phyloP scores from a whole-genome alignment of 2,329 filamentous ascomycete species.

The Kalmusia sp. region DNA sequence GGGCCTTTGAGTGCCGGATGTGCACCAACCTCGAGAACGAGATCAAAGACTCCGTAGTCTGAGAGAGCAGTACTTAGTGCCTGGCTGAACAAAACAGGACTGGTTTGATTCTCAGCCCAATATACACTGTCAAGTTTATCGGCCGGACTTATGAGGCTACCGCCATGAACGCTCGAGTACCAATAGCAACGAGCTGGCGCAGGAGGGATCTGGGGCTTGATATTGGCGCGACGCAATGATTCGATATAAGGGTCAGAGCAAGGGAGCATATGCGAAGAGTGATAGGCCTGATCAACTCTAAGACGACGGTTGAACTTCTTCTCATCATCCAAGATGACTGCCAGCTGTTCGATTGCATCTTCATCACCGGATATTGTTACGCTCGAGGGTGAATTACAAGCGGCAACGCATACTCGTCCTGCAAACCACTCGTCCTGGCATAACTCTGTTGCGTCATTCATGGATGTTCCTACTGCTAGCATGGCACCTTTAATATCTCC shows the following conservation, averaged over 20 bases:
- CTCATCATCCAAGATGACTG: slow-evolving; percentile 41
- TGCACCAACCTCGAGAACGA: slow-evolving; percentile 55
- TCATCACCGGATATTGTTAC: slow-evolving; percentile 55
- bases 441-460: slow-evolving; percentile 17
- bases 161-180: slow-evolving; percentile 11
- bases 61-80: slow-evolving; percentile 41
- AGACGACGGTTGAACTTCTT: slow-evolving; percentile 50
- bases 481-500: slow-evolving; percentile 39
- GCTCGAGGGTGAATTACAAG: slow-evolving; percentile 39
- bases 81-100: slow-evolving; percentile 53
- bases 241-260: slow-evolving; percentile 17
- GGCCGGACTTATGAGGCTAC: no score
- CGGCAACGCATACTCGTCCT: slow-evolving; percentile 28
- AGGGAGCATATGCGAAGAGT: slow-evolving; percentile 51
- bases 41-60: slow-evolving; percentile 35
- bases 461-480: slow-evolving; percentile 30
- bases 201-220: not conserved
- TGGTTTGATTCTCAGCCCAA: slow-evolving; percentile 56
- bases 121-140: slow-evolving; percentile 32
- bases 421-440: slow-evolving; percentile 35
- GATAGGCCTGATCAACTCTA: slow-evolving; percentile 55
- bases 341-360: slow-evolving; percentile 44
- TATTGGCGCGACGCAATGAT: slow-evolving; percentile 7
- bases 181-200: slow-evolving; percentile 5
- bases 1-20: slow-evolving; percentile 56